Evolutionary conservation across 345 rosid species (phyloP), one percentile per base, ranked within the genome.

Genomic region (Camelina sativa): DNA sequence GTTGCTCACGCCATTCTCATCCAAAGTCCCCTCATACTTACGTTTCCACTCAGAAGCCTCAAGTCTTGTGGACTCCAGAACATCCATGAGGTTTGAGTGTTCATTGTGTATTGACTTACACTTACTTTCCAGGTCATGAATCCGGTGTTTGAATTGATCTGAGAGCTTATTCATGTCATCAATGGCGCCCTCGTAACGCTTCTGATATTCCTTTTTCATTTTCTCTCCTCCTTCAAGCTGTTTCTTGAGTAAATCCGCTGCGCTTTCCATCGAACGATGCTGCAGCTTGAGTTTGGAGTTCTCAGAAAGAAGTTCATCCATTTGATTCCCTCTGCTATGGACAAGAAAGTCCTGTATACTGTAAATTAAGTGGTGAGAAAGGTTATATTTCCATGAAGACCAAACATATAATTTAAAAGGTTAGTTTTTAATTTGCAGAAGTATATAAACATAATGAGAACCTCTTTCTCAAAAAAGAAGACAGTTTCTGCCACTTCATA

Each of bases 201-300:
- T 82, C 63, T 76, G 84, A 74, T 80, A 82, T 58, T 84, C 82
- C 57, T 64, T 46, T 67, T 77, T 80, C 44, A 53, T 50, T 71
- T 82, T 82, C 61, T 84, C 83, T 68, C 85, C 80, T 20, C 82
- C 77, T 76, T 84, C 80, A 67, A 86, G 78, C 62, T 84, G 87
- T 73, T 80, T 84, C 48, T 71, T 70, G 71, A 82, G 81, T 62
- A 80, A 38, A 63, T 79, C 78, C 60, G 79, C 55, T 62, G 70
- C 56, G 69, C 79, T 80, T 72, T 83, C 85, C 54, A 71, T 15
- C 1, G 83, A 80, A 40, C 58, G 67, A 35, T 75, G 74, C 58
- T 84, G 74, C 53, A 73, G 63, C 72, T 72, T 61, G 67, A 83
- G 85, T 66, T 76, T 69, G 19, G 73, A 83, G 62, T 81, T 85